phyloP scores from a whole-genome alignment of 2,329 filamentous ascomycete species.

The Colletotrichum sp. region DNA sequence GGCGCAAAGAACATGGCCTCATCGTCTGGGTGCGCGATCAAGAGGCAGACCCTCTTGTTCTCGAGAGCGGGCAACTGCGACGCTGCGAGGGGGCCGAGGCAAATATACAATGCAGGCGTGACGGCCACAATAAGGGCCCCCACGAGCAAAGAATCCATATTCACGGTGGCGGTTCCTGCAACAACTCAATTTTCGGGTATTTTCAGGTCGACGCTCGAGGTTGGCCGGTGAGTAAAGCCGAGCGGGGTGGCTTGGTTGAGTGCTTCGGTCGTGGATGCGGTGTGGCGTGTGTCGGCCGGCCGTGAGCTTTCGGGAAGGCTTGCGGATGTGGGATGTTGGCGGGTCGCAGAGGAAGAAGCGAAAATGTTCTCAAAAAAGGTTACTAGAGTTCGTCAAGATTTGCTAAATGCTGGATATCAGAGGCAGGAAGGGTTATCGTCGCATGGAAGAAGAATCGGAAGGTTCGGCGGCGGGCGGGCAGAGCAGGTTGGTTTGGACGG shows the following conservation, averaged over 20 bases:
- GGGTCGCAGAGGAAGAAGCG: background rate
- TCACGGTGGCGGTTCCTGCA: background rate
- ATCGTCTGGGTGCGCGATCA: conserved; percentile 97
- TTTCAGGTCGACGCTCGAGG: background rate
- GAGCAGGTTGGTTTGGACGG: background rate
- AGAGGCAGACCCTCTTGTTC: conserved; percentile 86
- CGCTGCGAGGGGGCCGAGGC: conserved; percentile 51
- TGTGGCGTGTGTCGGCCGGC: background rate
- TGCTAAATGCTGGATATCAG: background rate
- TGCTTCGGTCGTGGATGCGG: background rate
- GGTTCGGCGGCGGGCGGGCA: background rate
- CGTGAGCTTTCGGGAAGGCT: background rate
- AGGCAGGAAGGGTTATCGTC: background rate
- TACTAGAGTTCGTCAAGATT: background rate
- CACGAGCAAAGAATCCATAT: conserved; percentile 27
- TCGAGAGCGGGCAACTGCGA: conserved; percentile 68
- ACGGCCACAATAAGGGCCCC: conserved; percentile 35
- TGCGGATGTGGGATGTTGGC: background rate
- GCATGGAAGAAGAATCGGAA: background rate
- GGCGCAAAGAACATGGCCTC: conserved; percentile 99
- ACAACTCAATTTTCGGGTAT: background rate
- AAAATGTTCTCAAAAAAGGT: background rate
- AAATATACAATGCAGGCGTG: conserved; percentile 58
- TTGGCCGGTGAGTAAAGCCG: background rate
- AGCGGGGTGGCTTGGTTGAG: conserved; percentile 1